Percentiles rank a stretch among this genome's conserved stretches.
phyloP scores from a whole-genome alignment of 352 stramenopile genomes.

The Phytophthora kernoviae region DNA sequence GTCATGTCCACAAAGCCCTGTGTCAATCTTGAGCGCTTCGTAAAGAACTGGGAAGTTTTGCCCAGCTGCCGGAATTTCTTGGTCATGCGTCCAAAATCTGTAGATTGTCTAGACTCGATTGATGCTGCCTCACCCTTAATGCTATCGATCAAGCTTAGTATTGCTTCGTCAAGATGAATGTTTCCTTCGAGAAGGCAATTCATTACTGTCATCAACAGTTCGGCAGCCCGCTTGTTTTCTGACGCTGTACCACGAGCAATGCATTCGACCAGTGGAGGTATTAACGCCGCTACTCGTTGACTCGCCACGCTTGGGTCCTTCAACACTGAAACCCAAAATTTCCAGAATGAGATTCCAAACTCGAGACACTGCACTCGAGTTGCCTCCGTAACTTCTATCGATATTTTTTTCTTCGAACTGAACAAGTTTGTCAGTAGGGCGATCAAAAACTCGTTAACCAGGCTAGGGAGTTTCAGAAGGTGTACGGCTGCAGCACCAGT shows the following conservation, averaged over 20 bases:
- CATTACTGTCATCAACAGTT: constrained; percentile 73
- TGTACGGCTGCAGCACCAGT: constrained; percentile 33
- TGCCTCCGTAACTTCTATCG: constrained; percentile 45
- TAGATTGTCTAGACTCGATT: constrained; percentile 72
- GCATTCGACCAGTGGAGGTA: constrained; percentile 61
- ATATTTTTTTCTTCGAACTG: constrained; percentile 14
- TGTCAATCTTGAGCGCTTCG: constrained; percentile 30
- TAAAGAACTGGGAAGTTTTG: constrained; percentile 60
- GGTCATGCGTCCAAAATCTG: constrained; percentile 64
- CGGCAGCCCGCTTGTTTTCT: constrained; percentile 65
- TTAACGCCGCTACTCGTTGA: constrained; percentile 58
- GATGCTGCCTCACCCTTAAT: constrained; percentile 49
- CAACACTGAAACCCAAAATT: constrained; percentile 64
- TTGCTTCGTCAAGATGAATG: constrained; percentile 57
- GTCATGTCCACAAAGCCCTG: constrained; percentile 27
- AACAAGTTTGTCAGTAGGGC: constrained; percentile 58
- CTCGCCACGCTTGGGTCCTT: constrained; percentile 53
- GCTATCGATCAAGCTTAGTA: constrained; percentile 50
- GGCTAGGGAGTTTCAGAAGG: constrained; percentile 66
- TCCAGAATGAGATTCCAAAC: constrained; percentile 77
- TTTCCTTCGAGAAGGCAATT: constrained; percentile 54
- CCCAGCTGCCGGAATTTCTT: constrained; percentile 72
- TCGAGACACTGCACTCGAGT: constrained; percentile 71
- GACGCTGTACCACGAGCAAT: constrained; percentile 49
- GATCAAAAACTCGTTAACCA: constrained; percentile 80